phyloP scores from a whole-genome alignment of 2,329 filamentous ascomycete genomes.

The Graphium sp. region DNA sequence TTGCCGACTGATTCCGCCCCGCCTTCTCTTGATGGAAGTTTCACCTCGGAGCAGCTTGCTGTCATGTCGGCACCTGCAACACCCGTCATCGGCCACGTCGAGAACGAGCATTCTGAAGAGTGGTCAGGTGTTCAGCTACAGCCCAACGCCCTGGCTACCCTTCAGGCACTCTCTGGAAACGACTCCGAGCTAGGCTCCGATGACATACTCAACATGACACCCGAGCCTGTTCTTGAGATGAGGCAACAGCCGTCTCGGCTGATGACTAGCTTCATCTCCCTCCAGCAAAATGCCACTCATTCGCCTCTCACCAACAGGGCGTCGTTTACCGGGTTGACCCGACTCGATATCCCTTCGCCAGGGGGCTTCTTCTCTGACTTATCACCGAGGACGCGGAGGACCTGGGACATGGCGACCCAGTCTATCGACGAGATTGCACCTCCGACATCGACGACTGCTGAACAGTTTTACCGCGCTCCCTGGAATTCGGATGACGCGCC shows the following conservation, averaged over 20 bases:
- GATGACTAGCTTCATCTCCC: conserved; percentile 20
- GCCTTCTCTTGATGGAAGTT: conserved; percentile 77
- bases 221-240: conserved; percentile 26
- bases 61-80: conserved; percentile 72
- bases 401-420: conserved; percentile 54
- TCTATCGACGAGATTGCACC: conserved; percentile 37
- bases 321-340: conserved; percentile 57
- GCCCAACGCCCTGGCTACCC: conserved; percentile 61
- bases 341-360: conserved; percentile 78
- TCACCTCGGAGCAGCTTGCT: conserved; percentile 77
- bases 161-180: conserved; percentile 54
- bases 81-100: conserved; percentile 47
- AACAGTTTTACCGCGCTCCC: conserved; percentile 76
- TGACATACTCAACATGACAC: conserved; percentile 35
- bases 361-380: conserved; percentile 83
- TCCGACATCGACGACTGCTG: conserved; percentile 79
- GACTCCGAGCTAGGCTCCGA: conserved; percentile 34
- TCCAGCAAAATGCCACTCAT: conserved; percentile 8
- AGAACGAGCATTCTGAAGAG: conserved; percentile 35
- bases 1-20: conserved; percentile 64
- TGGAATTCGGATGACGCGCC: conserved; percentile 36
- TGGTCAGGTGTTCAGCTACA: conserved; percentile 67
- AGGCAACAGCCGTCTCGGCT: conserved; percentile 32
- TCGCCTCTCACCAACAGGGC: conserved; percentile 22
- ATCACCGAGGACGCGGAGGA: conserved; percentile 56